Base-by-base conservation (phyloP, 176 grass and related monocot species). In the Saccharum spontaneum region DNA sequence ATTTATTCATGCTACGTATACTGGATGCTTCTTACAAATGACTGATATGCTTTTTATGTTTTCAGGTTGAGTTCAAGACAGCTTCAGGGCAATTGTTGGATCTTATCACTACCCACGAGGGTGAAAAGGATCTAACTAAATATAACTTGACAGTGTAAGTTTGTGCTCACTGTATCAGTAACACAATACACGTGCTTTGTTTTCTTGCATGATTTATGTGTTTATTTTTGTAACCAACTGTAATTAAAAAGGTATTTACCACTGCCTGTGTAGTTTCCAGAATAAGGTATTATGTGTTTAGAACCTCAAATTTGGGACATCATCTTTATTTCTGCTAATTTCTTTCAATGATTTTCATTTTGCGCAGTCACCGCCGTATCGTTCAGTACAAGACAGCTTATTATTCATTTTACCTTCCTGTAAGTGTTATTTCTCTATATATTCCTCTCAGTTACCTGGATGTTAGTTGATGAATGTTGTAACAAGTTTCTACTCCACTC, bases 381-480 rank as follows among this genome's bases (percentile, higher is more conserved):
- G 97, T 96, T 77, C 91, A 99, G 44, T 96, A 99, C 86, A 99
- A 99, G 90, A 99, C 97, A 55, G 86, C 97, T 11, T 99, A 96
- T 77, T 99, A 99, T 84, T 99, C 97, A 79, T 99, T 99, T 75
- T 99, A 99, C 68, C 93, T 99, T 82, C 93, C 97, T 10, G 97
- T 96, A 94, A 92, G 86, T 9, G 40, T 69, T 63, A 50, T 4
- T 33, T 52, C 43, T 68, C 30, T 66, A 39, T 49, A 41, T 50
- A 3, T 61, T 68, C 10, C 41, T 48, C 72, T 69, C 31, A 22
- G 5, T n/a, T 31, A 20, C 69, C 16, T 70, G 14, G 24, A 80
- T 23, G 60, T 7, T 59, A 52, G 67, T 78, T 55, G 52, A 52
- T 75, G 39, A 22, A 33, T 52, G 37, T 79, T 16, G 22, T 82